phyloP scores from a whole-genome alignment of 1,284 basidiomycete species.

The Malassezia yamatoensis region DNA sequence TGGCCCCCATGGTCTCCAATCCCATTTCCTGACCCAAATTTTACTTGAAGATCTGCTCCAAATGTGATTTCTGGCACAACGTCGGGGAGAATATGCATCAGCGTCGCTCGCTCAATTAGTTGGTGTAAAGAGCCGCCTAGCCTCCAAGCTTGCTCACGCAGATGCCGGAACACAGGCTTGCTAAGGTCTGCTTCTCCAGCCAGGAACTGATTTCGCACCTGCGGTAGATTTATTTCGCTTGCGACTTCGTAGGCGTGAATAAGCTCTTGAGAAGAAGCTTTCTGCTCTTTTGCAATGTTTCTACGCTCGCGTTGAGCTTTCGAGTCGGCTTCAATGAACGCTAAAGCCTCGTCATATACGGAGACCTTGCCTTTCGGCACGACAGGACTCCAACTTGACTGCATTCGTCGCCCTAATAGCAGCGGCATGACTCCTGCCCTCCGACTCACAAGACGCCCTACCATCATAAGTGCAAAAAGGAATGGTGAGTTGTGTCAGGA shows the following conservation, averaged over 20 bases:
- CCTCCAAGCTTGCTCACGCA: slow-evolving; percentile 75
- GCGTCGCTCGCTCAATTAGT: slow-evolving; percentile 76
- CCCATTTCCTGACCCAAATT: slow-evolving; percentile 51
- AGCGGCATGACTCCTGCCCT: slow-evolving; percentile 1
- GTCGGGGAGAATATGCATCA: slow-evolving; percentile 84
- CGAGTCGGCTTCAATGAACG: slow-evolving; percentile 55
- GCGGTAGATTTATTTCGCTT: slow-evolving; percentile 65
- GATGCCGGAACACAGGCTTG: slow-evolving; percentile 62
- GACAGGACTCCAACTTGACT: slow-evolving; percentile 49
- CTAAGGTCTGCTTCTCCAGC: slow-evolving; percentile 57
- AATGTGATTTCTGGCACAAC: slow-evolving; percentile 65
- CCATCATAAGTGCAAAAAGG: not conserved
- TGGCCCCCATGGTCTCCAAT: slow-evolving; percentile 48
- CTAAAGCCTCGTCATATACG: slow-evolving; percentile 71
- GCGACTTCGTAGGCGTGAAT: slow-evolving; percentile 57
- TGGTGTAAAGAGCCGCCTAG: slow-evolving; percentile 71
- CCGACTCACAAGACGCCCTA: not conserved
- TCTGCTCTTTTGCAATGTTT: slow-evolving; percentile 17
- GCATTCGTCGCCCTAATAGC: not conserved
- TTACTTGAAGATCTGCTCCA: slow-evolving; percentile 62
- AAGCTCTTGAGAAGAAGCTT: slow-evolving; percentile 49
- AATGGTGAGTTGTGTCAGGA: not conserved
- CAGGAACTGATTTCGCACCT: slow-evolving; percentile 63
- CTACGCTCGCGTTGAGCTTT: slow-evolving; percentile 52
- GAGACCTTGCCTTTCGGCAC: slow-evolving; percentile 61